Conservation (phyloP, 2,329 filamentous ascomycete species). For the Thielaviopsis punctulata region DNA sequence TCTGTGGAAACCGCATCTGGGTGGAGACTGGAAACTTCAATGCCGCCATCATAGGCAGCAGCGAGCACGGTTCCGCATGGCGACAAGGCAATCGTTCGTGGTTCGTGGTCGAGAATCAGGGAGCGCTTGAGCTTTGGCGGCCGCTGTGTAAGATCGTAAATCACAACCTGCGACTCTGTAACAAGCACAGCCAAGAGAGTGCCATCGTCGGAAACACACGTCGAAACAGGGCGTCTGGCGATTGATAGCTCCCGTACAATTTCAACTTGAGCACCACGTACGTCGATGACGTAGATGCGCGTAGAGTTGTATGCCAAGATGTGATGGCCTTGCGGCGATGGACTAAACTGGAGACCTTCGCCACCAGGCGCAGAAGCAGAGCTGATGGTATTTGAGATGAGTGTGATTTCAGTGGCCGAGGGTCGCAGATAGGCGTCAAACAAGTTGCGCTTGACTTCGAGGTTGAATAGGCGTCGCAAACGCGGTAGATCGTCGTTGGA, state of each 20-base stretch:
- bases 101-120: constrained; percentile 60
- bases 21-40: constrained; percentile 66
- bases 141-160: constrained; percentile 53
- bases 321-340: constrained; percentile 58
- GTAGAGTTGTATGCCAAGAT: constrained; percentile 74
- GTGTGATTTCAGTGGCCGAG: constrained; percentile 51
- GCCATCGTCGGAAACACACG: constrained; percentile 65
- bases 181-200: constrained; percentile 62
- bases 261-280: constrained; percentile 38
- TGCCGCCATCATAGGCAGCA: constrained; percentile 72
- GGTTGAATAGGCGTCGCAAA: constrained; percentile 48
- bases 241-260: constrained; percentile 70
- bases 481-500: constrained; percentile 34
- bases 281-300: constrained; percentile 62
- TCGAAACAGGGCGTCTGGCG: constrained; percentile 53
- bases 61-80: constrained; percentile 69
- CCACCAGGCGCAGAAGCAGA: constrained; percentile 69
- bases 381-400: constrained; percentile 70
- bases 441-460: constrained; percentile 57
- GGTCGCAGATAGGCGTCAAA: constrained; percentile 63
- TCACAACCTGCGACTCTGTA: constrained; percentile 65
- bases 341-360: constrained; percentile 70
- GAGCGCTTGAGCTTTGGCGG: constrained; percentile 57
- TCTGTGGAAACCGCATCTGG: constrained; percentile 46
- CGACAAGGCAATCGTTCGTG: constrained; percentile 62